Base-by-base conservation (phyloP, 2,329 filamentous ascomycete species). In the Ophiocordyceps polyrhachis-furcata region DNA sequence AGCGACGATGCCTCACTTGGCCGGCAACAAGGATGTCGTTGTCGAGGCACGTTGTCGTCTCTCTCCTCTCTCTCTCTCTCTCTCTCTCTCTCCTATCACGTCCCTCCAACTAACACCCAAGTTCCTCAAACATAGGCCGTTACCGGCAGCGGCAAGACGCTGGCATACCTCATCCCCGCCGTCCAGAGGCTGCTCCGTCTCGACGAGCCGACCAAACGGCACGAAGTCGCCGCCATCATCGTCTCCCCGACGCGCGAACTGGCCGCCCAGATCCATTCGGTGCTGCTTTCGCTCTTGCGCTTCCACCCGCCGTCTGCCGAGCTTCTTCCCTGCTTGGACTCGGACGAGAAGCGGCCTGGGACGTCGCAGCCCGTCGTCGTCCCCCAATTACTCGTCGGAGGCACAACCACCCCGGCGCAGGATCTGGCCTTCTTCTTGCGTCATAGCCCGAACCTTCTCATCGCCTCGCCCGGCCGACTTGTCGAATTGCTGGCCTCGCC, bases 241-340 rank as follows among this genome's bases (percentile, higher is more conserved):
- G 79, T 98, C 48, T 89, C 88, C 15, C 91, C 91, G 1, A 98
- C 63, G 0, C 79, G 91, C 62, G 91, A 98, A 63, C 71, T 98
- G 43, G 89, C 91, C 1, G 78, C 77, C 1, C 91, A 98, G 60
- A 96, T 96, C 45, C 76, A 93, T 57, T 73, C 80, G 43, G 87
- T 95, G 2, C 70, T 95, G 5, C 57, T 76, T 1, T 82, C 79
- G 0, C 65, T 98, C 23, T 67, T 96, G 31, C 74, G 78, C 31
- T 96, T 95, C 55, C 91, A 98, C 60, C 70, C 71, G 31, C 74
- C 83, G 0, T 94, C 88, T 2, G 77, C 84, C 44, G 78, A 80
- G 31, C 59, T 76, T 13, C 62, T 85, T 2, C 67, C 69, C 0
- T 65, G 66, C 43, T 64, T 74, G 32, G 64, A 70, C 45, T 66